phyloP scores from a whole-genome alignment of 352 stramenopile species.

The Pythium volutum region DNA sequence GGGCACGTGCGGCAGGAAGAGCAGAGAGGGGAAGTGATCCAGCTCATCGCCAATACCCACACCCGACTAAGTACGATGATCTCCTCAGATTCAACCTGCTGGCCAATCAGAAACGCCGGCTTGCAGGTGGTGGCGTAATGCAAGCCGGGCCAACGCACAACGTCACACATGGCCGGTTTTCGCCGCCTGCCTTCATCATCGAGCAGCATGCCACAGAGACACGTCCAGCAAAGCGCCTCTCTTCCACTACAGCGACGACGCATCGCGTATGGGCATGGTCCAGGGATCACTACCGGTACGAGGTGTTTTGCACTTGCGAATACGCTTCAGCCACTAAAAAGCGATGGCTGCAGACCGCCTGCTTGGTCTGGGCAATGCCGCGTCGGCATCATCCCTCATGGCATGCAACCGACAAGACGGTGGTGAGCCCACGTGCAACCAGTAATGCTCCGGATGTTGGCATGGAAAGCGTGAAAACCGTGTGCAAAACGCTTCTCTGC shows the following conservation, averaged over 20 bases:
- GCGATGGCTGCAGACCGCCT: too few relatives aligned
- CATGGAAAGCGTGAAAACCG: not conserved
- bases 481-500: not conserved
- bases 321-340: not conserved
- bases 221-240: too few relatives aligned
- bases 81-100: slow-evolving; percentile 31
- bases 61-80: slow-evolving; percentile 41
- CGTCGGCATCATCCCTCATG: too few relatives aligned
- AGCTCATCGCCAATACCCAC: slow-evolving; percentile 22
- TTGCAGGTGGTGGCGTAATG: slow-evolving; percentile 12
- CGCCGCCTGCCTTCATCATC: slow-evolving; percentile 29
- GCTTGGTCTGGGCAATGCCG: too few relatives aligned
- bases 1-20: not conserved
- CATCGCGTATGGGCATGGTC: too few relatives aligned
- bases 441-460: too few relatives aligned
- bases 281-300: too few relatives aligned
- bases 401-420: not conserved
- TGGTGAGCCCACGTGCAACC: too few relatives aligned
- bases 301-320: too few relatives aligned
- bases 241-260: too few relatives aligned
- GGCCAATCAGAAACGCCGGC: slow-evolving; percentile 27
- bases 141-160: not conserved
- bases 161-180: slow-evolving; percentile 24
- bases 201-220: not conserved
- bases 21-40: not conserved